These are phyloP conservation scores for Buddleja alternifolia DNA, from an alignment of 257 asterid genomes.

Conservation along the genomic window DNA sequence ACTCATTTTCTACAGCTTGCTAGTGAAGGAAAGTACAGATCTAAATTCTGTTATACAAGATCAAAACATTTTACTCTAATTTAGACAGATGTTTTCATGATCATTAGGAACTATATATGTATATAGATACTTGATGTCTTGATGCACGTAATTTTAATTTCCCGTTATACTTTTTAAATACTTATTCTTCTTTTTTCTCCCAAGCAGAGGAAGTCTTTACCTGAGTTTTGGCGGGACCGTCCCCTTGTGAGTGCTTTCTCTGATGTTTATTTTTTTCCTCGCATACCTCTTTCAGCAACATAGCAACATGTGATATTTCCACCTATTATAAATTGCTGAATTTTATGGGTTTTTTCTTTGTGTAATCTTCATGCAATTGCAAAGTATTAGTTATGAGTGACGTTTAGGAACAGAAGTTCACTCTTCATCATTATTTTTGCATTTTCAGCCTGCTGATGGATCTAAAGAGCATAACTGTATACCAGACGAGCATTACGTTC, in stretches of 20 bases:
- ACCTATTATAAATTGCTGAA: background rate
- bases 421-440: background rate
- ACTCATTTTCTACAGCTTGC: background rate
- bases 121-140: background rate
- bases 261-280: slow-evolving; percentile 11
- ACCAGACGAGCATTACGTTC: slow-evolving; percentile 89
- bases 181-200: slow-evolving; percentile 18
- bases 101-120: background rate
- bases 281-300: slow-evolving; percentile 4
- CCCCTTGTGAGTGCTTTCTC: slow-evolving; percentile 55
- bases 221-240: slow-evolving; percentile 80
- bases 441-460: slow-evolving; percentile 62
- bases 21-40: background rate
- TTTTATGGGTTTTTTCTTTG: background rate
- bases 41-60: background rate
- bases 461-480: slow-evolving; percentile 78
- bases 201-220: slow-evolving; percentile 69
- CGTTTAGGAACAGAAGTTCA: background rate
- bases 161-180: slow-evolving; percentile 10
- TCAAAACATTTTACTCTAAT: background rate
- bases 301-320: background rate
- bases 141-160: background rate
- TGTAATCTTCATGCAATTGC: background rate
- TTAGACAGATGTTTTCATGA: background rate
- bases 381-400: background rate